Conservation (phyloP, 768 basidiomycete genomes). For the Infundibulicybe gibba region DNA sequence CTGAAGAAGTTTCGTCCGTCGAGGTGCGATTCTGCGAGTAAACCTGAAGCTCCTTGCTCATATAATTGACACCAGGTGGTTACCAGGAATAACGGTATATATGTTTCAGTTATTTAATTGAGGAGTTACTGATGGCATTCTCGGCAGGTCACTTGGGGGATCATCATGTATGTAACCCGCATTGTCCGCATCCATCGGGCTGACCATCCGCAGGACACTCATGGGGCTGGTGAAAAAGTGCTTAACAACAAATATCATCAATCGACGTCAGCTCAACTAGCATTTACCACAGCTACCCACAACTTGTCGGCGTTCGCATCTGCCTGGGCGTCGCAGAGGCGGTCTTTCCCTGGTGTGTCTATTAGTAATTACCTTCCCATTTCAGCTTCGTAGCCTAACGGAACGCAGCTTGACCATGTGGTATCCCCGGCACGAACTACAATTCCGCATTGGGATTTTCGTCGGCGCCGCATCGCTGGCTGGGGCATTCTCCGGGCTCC, state of each 20-base stretch:
- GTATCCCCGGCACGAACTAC: conserved; percentile 63
- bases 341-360: conserved; percentile 72
- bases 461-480: conserved; percentile 63
- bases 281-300: conserved; percentile 43
- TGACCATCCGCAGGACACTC: conserved; percentile 36
- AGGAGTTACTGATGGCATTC: conserved; percentile 1
- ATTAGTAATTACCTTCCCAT: conserved; percentile 45
- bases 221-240: conserved; percentile 38
- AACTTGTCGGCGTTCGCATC: conserved; percentile 54
- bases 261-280: background rate
- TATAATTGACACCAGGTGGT: conserved; percentile 39
- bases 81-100: conserved; percentile 61
- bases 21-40: conserved; percentile 26
- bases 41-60: background rate
- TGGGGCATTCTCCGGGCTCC: conserved; percentile 58
- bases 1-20: conserved; percentile 66
- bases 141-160: conserved; percentile 59
- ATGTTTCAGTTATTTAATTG: background rate
- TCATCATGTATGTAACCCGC: conserved; percentile 43
- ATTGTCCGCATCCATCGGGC: background rate
- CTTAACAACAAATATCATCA: background rate
- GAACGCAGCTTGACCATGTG: conserved; percentile 54
- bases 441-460: conserved; percentile 59
- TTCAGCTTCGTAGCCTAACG: background rate
- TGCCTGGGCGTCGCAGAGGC: conserved; percentile 67